A percentile compares a stretch with the other conserved stretches of the same genome.
These are phyloP conservation scores for Fusarium sp. DNA, from an alignment of 2,329 filamentous ascomycete genomes.

Conservation along the genomic window DNA sequence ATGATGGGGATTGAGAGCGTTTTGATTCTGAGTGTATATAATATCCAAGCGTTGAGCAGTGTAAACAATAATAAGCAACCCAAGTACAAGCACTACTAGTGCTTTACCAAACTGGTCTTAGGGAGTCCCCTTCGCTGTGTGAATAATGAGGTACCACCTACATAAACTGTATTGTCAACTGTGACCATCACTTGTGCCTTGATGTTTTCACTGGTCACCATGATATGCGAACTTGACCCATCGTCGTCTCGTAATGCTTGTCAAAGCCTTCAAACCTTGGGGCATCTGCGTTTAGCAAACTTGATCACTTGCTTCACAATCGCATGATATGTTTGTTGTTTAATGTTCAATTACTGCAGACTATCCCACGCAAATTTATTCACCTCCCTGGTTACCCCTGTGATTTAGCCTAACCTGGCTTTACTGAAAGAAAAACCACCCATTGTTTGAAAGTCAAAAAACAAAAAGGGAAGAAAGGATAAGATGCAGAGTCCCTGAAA, in stretches of 20 bases:
- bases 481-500: constrained; percentile 3
- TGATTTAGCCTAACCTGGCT: constrained; percentile 20
- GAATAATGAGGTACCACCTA: neutral
- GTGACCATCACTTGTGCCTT: neutral
- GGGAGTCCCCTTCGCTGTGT: neutral
- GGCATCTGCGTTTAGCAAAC: neutral
- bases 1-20: neutral
- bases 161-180: neutral
- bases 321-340: neutral
- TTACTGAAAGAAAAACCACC: constrained; percentile 17
- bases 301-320: neutral
- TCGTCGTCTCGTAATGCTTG: neutral
- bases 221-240: neutral
- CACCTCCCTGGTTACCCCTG: constrained; percentile 5
- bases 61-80: neutral
- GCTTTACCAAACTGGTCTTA: neutral
- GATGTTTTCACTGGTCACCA: neutral
- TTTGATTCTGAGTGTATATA: constrained; percentile 8
- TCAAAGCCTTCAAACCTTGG: too few relatives aligned
- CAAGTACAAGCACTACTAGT: neutral
- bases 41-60: neutral
- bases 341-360: constrained; percentile 27
- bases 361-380: constrained; percentile 12
- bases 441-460: constrained; percentile 14
- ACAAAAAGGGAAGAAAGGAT: constrained; percentile 7